Conservation (phyloP, 129 eudicot species). For the Helianthus tuberosus region DNA sequence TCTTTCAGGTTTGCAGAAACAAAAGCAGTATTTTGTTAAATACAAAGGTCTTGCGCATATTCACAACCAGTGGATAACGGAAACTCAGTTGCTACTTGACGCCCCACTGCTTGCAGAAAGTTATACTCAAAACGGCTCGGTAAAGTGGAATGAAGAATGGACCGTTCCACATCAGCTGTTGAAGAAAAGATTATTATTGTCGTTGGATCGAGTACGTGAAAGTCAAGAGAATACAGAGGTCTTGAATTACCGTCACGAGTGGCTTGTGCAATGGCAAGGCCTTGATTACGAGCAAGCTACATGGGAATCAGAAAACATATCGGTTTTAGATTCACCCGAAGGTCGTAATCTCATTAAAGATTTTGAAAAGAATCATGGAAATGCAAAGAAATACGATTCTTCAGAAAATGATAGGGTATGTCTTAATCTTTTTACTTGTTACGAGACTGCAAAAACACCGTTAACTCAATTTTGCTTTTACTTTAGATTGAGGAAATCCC, state of each 20-base stretch:
- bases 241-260: conserved; percentile 47
- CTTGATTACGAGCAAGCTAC: conserved; percentile 64
- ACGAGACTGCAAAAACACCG: neutral
- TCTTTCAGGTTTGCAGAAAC: conserved; percentile 46
- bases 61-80: conserved; percentile 73
- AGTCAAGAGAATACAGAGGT: conserved; percentile 22
- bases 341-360: conserved; percentile 51
- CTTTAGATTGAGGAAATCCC: conserved; percentile 40
- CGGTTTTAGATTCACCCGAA: conserved; percentile 43
- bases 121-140: conserved; percentile 38
- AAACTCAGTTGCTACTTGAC: conserved; percentile 48
- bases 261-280: conserved; percentile 86
- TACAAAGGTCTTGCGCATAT: conserved; percentile 76
- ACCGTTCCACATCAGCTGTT: conserved; percentile 62
- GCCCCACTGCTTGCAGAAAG: conserved; percentile 44
- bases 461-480: conserved; percentile 12
- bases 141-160: conserved; percentile 66
- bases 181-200: conserved; percentile 41
- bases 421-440: conserved; percentile 4
- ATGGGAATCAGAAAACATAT: conserved; percentile 64
- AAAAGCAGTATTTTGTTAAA: conserved; percentile 72
- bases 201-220: conserved; percentile 28
- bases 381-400: conserved; percentile 27
- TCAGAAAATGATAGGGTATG: conserved; percentile 48
- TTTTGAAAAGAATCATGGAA: conserved; percentile 46